Evolutionary conservation across 192 early-diverging fungal species (phyloP).

Genomic region (Coemansia sp.): DNA sequence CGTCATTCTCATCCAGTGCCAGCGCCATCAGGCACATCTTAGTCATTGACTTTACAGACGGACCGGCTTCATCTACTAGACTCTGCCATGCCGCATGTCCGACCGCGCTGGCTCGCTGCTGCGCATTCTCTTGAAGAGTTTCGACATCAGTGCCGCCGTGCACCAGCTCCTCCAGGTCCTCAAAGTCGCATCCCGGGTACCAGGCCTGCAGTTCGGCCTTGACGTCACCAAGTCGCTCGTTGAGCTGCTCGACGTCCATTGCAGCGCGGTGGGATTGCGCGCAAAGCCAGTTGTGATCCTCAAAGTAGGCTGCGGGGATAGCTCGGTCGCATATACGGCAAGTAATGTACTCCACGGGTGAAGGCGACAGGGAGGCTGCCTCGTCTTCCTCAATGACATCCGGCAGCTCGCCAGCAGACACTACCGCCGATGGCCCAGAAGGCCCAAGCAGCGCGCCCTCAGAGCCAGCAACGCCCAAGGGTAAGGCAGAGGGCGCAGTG

Average conservation of each 20-base stretch:
- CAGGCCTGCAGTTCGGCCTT: slow-evolving; percentile 37
- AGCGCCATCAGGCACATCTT: slow-evolving; percentile 18
- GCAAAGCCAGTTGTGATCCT: slow-evolving; percentile 48
- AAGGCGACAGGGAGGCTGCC: background rate
- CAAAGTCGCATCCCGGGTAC: slow-evolving; percentile 32
- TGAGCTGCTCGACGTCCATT: slow-evolving; percentile 46
- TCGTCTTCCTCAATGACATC: slow-evolving; percentile 5
- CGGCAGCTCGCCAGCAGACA: background rate
- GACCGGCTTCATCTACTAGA: slow-evolving; percentile 13
- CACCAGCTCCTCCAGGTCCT: slow-evolving; percentile 22
- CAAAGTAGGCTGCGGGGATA: slow-evolving; percentile 40
- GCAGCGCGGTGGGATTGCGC: slow-evolving; percentile 45
- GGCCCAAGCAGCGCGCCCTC: background rate
- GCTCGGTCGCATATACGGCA: slow-evolving; percentile 44
- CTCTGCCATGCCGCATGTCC: slow-evolving; percentile 24
- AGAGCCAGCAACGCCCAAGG: background rate
- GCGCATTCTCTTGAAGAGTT: slow-evolving; percentile 11
- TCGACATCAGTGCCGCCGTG: slow-evolving; percentile 24
- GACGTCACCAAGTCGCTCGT: slow-evolving; percentile 36
- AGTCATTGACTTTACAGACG: slow-evolving; percentile 16
- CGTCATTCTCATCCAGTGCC: slow-evolving; percentile 16
- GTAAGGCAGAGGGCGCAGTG: background rate
- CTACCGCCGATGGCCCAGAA: background rate
- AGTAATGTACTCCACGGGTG: slow-evolving; percentile 27
- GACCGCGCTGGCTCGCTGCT: slow-evolving; percentile 12